A percentile compares a stretch with the other conserved stretches of the same genome.
Evolutionary conservation across 148 eudicot genomes (phyloP).

Genomic region (Fagopyrum tataricum): DNA sequence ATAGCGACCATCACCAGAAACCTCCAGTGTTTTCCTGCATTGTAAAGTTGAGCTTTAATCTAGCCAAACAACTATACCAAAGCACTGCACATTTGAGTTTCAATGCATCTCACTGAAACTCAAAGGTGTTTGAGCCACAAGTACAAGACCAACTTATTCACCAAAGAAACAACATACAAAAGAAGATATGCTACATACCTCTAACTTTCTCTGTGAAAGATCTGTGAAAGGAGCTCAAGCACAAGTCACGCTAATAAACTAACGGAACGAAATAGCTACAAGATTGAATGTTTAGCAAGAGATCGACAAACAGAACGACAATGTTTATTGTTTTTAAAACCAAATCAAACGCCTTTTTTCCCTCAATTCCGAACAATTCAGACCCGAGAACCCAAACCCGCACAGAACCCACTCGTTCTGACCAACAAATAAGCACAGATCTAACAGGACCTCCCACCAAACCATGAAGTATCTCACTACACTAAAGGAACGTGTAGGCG

Average conservation of each 20-base stretch:
- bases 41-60: neutral
- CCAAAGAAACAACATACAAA: neutral
- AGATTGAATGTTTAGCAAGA: neutral
- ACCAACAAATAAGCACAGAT: neutral
- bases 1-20: constrained; percentile 99
- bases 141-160: neutral
- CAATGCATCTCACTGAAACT: neutral
- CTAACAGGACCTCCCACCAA: neutral
- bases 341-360: neutral
- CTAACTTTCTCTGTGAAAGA: constrained; percentile 49
- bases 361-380: neutral
- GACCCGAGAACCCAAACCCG: neutral
- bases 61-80: neutral
- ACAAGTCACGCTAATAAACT: neutral
- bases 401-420: constrained; percentile 1
- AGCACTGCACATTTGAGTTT: neutral
- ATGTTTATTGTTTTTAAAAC: neutral
- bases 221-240: neutral
- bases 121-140: neutral
- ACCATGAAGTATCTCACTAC: neutral
- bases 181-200: constrained; percentile 19
- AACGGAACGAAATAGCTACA: neutral
- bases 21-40: constrained; percentile 85
- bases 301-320: neutral
- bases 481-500: neutral